A percentile compares a stretch with the other conserved stretches of the same genome.
Evolutionary conservation across 1,284 basidiomycete genomes (phyloP).

Genomic region (Apiotrichum gracile): DNA sequence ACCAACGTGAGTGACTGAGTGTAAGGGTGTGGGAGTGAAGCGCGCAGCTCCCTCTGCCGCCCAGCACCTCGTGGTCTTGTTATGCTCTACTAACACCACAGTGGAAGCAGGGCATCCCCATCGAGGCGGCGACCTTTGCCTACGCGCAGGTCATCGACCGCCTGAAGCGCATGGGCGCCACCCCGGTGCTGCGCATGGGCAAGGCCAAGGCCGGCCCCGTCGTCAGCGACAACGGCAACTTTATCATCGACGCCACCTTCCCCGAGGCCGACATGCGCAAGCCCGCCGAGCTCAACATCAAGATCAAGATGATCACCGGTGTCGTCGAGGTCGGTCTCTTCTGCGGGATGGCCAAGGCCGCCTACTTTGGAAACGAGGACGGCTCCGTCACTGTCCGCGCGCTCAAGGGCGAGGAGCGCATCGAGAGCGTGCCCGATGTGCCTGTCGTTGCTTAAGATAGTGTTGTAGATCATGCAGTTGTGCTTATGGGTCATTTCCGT

Average conservation of each 20-base stretch:
- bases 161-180: slow-evolving; percentile 55
- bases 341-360: slow-evolving; percentile 85
- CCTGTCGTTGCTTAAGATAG: slow-evolving; percentile 11
- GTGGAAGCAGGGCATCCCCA: slow-evolving; percentile 85
- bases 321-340: slow-evolving; percentile 97
- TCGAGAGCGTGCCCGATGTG: slow-evolving; percentile 35
- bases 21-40: background rate
- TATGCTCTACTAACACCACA: slow-evolving; percentile 38
- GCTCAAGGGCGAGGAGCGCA: slow-evolving; percentile 39
- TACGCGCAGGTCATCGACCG: slow-evolving; percentile 75
- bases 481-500: background rate
- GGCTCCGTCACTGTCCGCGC: slow-evolving; percentile 47
- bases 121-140: slow-evolving; percentile 95
- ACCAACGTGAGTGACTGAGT: slow-evolving; percentile 58
- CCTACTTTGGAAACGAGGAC: slow-evolving; percentile 88
- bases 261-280: slow-evolving; percentile 61
- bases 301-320: slow-evolving; percentile 86
- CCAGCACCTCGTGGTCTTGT: too few species aligned
- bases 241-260: slow-evolving; percentile 90
- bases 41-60: too few species aligned
- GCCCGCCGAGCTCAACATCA: slow-evolving; percentile 64
- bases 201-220: slow-evolving; percentile 67
- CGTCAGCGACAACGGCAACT: slow-evolving; percentile 93
- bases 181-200: slow-evolving; percentile 68
- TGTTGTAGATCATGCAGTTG: background rate